Conservation (phyloP, 2,329 filamentous ascomycete species). For the Talaromyces sp. region DNA sequence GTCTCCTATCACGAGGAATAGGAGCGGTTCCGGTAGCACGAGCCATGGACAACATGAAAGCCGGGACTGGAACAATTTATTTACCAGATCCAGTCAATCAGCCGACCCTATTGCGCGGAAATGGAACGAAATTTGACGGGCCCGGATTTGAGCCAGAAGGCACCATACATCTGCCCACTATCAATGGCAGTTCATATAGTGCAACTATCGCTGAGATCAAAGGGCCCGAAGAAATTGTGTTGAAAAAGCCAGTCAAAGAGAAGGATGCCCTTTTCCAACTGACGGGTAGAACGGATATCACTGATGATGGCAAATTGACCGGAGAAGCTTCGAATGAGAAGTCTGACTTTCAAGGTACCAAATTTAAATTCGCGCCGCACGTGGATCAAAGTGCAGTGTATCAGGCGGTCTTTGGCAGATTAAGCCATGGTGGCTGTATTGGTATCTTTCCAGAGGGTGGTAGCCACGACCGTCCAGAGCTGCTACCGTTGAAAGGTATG, state of each 20-base stretch:
- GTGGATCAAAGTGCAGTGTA: constrained; percentile 94
- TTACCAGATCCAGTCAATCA: constrained; percentile 83
- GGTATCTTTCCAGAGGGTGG: constrained; percentile 97
- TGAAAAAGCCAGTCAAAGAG: constrained; percentile 85
- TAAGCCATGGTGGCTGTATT: constrained; percentile 80
- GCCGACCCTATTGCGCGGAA: constrained; percentile 72
- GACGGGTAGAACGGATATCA: constrained; percentile 72
- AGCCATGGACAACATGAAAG: constrained; percentile 82
- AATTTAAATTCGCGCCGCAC: constrained; percentile 84
- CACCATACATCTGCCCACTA: constrained; percentile 78
- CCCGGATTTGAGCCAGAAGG: constrained; percentile 70
- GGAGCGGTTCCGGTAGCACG: constrained; percentile 91
- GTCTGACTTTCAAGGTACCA: constrained; percentile 66
- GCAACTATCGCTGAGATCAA: constrained; percentile 79
- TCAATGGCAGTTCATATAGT: constrained; percentile 75
- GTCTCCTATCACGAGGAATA: constrained; percentile 75
- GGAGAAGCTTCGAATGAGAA: constrained; percentile 53
- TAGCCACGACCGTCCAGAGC: constrained; percentile 87
- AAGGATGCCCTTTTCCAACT: constrained; percentile 72
- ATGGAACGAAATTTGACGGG: constrained; percentile 77
- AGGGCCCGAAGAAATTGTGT: constrained; percentile 71
- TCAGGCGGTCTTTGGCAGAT: constrained; percentile 80
- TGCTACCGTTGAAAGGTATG: constrained; percentile 76
- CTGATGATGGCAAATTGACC: constrained; percentile 61
- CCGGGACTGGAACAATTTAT: constrained; percentile 75